Evolutionary conservation across 352 stramenopile species (phyloP), one percentile per base, ranked within the genome.

Genomic region (Phytophthora nicotianae): DNA sequence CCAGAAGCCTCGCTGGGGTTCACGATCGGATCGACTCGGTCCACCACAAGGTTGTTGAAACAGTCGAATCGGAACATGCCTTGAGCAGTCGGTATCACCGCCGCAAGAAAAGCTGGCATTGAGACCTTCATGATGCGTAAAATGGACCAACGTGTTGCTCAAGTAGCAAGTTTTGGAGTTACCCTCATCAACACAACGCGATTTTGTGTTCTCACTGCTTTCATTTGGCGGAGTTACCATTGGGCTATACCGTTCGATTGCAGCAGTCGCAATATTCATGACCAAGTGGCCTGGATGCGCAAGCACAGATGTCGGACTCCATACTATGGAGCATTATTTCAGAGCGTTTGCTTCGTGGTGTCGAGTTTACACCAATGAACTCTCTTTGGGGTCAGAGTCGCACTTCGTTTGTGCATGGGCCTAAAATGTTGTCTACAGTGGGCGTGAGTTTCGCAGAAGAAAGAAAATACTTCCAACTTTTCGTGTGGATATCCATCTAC

Each of bases 11-110:
- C 54, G 2, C 68, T 74, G 3, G 49, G 48, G 21, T 46, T 66
- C 33, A 75, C 69, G 42, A 86, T 86, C 27, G 76, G 76, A 33
- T 86, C 74, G 13, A 75, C 68, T 32, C 76, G 73, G 50, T 83
- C 73, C 8, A 82, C 62, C 2, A 86, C 74, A 46, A 86, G 61
- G 60, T 86, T 79, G 63, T 83, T 86, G 57, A 76, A 77, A 62
- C 76, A 86, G 55, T 81, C 65, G 42, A 80, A 81, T 23, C 72
- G 72, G 35, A 81, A 81, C 72, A 81, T 77, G n/a, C 49, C 61
- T 14, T 50, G 26, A 9, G 42, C 47, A 6, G 41, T 4, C 14
- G 62, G 53, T 2, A 55, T 20, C 11, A 23, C 24, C 6, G 47
- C 67, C 14, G 14, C 0, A 7, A 62, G 16, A 5, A 51, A 33